Evolutionary conservation across 768 basidiomycete species (phyloP), one percentile per base, ranked within the genome.

Genomic region (Mycena metata): DNA sequence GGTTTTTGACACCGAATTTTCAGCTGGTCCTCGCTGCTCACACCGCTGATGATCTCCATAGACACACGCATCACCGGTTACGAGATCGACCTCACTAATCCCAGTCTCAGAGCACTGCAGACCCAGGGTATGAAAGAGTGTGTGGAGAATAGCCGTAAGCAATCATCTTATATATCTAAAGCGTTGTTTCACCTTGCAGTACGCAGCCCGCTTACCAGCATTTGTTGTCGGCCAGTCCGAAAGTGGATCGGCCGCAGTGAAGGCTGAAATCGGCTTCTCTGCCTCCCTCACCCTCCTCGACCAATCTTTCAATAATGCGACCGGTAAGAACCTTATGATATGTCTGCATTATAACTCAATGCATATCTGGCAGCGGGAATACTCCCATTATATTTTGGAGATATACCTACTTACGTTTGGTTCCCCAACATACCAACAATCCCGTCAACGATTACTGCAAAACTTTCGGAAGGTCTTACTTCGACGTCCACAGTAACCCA

Each of bases 11-110:
- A 9, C 26, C 11, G 1, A 2, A 43, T 8, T 3, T 16, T 11
- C 21, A 65, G 64, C n/a, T 65, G 64, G 64, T 30, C 46, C 47
- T 26, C 45, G 19, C 19, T 58, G 39, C 17, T 65, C 9, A 65
- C 43, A 2, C 63, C 63, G 1, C 33, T n/a, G 6, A 5, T 15
- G 12, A 46, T 64, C 3, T 9, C 23, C 5, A 36, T 57, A 1
- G 4, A 23, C 2, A 50, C 55, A 0, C 24, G 21, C 2, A 4
- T 50, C 12, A 57, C 11, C 8, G 63, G 55, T 16, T 6, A 36
- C 23, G 58, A 60, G 33, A 16, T 60, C 41, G 45, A 60, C 19
- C 43, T 60, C n/a, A 11, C 58, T 8, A 47, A 42, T 60, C 42
- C 26, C 3, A 9, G 35, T 3, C 58, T 60, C 2, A 26, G 39